Base-by-base conservation (phyloP, 108 stramenopile species). In the Cyclotella baltica region DNA sequence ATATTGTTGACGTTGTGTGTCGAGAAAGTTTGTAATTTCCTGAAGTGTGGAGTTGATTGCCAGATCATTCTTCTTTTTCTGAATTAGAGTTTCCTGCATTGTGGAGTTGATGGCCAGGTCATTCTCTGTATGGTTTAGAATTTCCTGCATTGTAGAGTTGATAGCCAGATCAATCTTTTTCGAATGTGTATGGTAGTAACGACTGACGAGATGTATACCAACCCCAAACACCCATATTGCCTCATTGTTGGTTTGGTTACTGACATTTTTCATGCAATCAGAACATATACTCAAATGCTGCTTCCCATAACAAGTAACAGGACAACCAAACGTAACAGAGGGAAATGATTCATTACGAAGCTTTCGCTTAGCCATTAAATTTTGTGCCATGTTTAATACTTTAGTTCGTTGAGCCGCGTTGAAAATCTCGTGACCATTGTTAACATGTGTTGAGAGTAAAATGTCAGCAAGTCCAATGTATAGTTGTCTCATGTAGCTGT, bases 401-500 rank as follows among this genome's bases (percentile, higher is more conserved):
- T 56, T n/a, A 22, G 11, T 56, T 56, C 55, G 55, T 11, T 56
- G 25, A 1, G 0, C 16, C 23, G 29, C 19, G 2, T 40, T 53
- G 0, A 38, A 22, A 16, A 75, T 66, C 34, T 75, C 61, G 28
- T 25, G 4, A 34, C 51, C 74, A 16, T 50, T 33, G 30, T 40
- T 75, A 3, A 75, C 30, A 9, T 65, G 36, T 52, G 27, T 75
- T 31, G 64, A 56, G 5, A 75, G 51, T 20, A 75, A 64, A 16
- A 75, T 66, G 38, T 75, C 74, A 4, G 64, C 63, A 37, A 75
- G 55, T 0, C 74, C 74, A 4, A 75, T 30, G 29, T 55, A 75
- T 13, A 75, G 51, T 31, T 75, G 74, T 36, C 56, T 65, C 74
- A 66, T 75, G 51, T 66, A 75, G 74, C 64, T 66, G 43, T 75